A percentile compares a stretch with the other conserved stretches of the same genome.
phyloP scores from a whole-genome alignment of 1,284 basidiomycete genomes.

The Hemileia vastatrix region DNA sequence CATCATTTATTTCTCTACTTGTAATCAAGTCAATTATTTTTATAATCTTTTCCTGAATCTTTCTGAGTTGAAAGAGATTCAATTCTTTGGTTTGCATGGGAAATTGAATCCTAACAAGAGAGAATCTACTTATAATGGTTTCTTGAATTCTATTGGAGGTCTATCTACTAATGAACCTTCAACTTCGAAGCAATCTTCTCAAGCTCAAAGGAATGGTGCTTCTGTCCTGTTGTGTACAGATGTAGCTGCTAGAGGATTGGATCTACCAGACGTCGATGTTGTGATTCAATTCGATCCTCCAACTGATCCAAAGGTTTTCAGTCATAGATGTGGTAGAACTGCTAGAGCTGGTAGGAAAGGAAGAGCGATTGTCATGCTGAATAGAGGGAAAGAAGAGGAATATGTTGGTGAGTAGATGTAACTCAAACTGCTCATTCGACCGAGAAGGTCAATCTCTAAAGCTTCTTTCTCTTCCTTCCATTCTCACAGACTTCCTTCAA shows the following conservation, averaged over 20 bases:
- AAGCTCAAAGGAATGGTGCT: constrained; percentile 54
- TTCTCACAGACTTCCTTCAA: constrained; percentile 63
- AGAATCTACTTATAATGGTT: too few species aligned
- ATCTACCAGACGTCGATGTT: constrained; percentile 85
- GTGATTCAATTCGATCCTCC: constrained; percentile 96
- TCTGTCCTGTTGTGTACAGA: constrained; percentile 92
- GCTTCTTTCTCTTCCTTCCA: too few species aligned
- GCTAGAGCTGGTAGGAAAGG: constrained; percentile 83
- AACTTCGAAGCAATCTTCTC: constrained; percentile 44
- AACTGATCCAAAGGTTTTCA: constrained; percentile 85
- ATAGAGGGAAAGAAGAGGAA: constrained; percentile 64
- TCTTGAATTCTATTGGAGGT: too few species aligned
- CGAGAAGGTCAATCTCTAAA: too few species aligned
- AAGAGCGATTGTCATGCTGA: constrained; percentile 71
- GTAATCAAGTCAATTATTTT: constrained; percentile 94
- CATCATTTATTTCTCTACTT: constrained; percentile 94
- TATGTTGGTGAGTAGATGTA: constrained; percentile 66
- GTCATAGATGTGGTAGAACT: constrained; percentile 87
- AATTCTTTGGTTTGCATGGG: constrained; percentile 56
- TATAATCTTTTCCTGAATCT: too few species aligned
- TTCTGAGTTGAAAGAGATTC: too few species aligned
- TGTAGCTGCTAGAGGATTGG: constrained; percentile 89
- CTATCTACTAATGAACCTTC: too few species aligned
- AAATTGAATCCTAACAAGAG: too few species aligned
- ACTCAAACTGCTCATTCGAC: too few species aligned